phyloP scores from a whole-genome alignment of 2,329 filamentous ascomycete genomes.

The Phyllachora maydis region DNA sequence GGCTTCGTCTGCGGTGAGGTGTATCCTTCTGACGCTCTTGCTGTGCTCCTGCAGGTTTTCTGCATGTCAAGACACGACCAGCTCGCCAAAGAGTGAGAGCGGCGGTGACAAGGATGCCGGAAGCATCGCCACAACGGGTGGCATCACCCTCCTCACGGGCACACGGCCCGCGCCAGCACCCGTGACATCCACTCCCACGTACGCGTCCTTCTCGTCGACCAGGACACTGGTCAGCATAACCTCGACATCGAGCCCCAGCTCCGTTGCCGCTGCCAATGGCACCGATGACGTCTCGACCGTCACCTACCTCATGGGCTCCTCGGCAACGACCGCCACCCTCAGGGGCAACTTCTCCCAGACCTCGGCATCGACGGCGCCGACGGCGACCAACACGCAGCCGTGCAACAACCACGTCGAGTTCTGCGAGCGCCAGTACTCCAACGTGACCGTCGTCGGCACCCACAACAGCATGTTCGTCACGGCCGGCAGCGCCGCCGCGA shows the following conservation, averaged over 20 bases:
- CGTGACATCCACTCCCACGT: conserved; percentile 21
- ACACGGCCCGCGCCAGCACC: conserved; percentile 9
- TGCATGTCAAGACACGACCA: too few species aligned
- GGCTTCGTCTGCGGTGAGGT: too few species aligned
- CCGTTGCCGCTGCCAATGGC: conserved; percentile 9
- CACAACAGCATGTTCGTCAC: conserved; percentile 69
- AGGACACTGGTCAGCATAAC: conserved; percentile 18
- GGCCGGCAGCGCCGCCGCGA: conserved; percentile 50
- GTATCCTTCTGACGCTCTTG: too few species aligned
- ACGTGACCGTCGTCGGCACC: conserved; percentile 57
- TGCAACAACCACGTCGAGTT: conserved; percentile 68
- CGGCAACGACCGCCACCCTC: conserved; percentile 18
- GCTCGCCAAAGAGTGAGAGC: too few species aligned
- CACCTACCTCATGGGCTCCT: conserved; percentile 24
- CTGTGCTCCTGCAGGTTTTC: too few species aligned
- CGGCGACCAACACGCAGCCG: conserved; percentile 49
- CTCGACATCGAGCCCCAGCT: conserved; percentile 5
- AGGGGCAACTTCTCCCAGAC: conserved; percentile 19
- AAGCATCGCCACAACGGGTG: too few species aligned
- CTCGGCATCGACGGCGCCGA: conserved; percentile 16
- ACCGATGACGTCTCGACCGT: conserved; percentile 12
- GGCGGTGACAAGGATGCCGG: too few species aligned
- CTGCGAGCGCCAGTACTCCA: conserved; percentile 57
- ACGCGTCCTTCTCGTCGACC: conserved; percentile 20
- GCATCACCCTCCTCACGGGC: conserved; percentile 15